A percentile compares a stretch with the other conserved stretches of the same genome.
phyloP scores from a whole-genome alignment of 768 basidiomycete species.

The Paxillus involutus region DNA sequence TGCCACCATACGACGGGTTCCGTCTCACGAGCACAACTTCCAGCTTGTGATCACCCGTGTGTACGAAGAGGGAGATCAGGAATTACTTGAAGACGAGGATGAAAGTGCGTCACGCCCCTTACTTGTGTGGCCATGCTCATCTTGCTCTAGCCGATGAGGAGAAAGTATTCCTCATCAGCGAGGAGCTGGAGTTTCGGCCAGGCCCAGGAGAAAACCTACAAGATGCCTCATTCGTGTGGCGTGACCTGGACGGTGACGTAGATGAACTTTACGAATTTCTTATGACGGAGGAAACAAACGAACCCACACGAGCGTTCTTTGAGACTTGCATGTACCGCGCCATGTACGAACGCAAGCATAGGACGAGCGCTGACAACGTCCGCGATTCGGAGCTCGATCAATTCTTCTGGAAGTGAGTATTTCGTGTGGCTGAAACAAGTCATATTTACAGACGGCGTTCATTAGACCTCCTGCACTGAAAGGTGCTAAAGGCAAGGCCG shows the following conservation, averaged over 20 bases:
- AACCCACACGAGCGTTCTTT: conserved; percentile 82
- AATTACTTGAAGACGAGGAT: conserved; percentile 91
- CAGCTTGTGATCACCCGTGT: conserved; percentile 96
- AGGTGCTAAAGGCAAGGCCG: conserved; percentile 14
- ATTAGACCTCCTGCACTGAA: conserved; percentile 24
- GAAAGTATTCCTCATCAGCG: conserved; percentile 86
- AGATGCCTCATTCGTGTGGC: conserved; percentile 86
- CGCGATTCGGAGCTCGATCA: conserved; percentile 69
- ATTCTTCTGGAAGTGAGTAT: conserved; percentile 80
- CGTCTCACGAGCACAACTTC: conserved; percentile 74
- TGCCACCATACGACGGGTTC: conserved; percentile 86
- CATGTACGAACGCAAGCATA: conserved; percentile 95
- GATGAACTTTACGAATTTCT: conserved; percentile 96
- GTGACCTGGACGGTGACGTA: conserved; percentile 86
- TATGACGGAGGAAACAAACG: conserved; percentile 69
- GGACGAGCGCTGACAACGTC: conserved; percentile 64
- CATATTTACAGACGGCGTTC: background rate
- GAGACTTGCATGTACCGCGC: conserved; percentile 94
- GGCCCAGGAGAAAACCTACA: conserved; percentile 69
- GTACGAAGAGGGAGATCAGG: conserved; percentile 96
- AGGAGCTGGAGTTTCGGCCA: conserved; percentile 84
- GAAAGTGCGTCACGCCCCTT: conserved; percentile 55
- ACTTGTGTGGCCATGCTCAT: conserved; percentile 2
- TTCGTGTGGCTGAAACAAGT: background rate
- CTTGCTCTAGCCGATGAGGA: conserved; percentile 81